Conservation (phyloP, 495 filamentous ascomycete genomes). For the Penicillium cosmopolitanum region DNA sequence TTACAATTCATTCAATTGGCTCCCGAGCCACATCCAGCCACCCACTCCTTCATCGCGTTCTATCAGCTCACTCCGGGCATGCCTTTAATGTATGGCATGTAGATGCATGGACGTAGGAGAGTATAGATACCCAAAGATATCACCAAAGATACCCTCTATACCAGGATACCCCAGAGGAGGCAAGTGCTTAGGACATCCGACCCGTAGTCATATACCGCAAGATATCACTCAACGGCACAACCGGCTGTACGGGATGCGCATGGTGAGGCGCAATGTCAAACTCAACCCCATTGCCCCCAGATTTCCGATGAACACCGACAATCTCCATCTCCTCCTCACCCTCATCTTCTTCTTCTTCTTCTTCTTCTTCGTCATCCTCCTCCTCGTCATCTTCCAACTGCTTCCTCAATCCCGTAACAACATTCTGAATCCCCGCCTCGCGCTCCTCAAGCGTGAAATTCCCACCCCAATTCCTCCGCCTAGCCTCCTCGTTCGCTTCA, state of each 20-base stretch:
- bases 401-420: slow-evolving; percentile 68
- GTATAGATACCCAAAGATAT: not conserved
- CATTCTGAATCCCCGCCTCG: slow-evolving; percentile 66
- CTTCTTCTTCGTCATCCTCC: slow-evolving; percentile 48
- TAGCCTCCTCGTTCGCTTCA: slow-evolving; percentile 54
- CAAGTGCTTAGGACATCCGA: slow-evolving; percentile 30
- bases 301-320: slow-evolving; percentile 45
- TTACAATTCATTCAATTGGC: slow-evolving; percentile 16
- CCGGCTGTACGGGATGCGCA: slow-evolving; percentile 35
- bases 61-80: no score
- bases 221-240: slow-evolving; percentile 52
- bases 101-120: not conserved
- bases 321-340: slow-evolving; percentile 56
- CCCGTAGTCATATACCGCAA: slow-evolving; percentile 61
- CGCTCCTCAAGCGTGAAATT: slow-evolving; percentile 73
- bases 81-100: no score
- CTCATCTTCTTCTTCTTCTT: slow-evolving; percentile 52
- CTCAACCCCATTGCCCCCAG: slow-evolving; percentile 42
- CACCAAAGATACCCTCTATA: not conserved
- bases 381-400: slow-evolving; percentile 60
- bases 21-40: slow-evolving; percentile 1
- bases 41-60: not conserved
- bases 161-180: no score
- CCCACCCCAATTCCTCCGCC: slow-evolving; percentile 57
- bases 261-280: slow-evolving; percentile 47